Evolutionary conservation across 2,329 filamentous ascomycete genomes (phyloP).

Genomic region (Metarhizium sp.): DNA sequence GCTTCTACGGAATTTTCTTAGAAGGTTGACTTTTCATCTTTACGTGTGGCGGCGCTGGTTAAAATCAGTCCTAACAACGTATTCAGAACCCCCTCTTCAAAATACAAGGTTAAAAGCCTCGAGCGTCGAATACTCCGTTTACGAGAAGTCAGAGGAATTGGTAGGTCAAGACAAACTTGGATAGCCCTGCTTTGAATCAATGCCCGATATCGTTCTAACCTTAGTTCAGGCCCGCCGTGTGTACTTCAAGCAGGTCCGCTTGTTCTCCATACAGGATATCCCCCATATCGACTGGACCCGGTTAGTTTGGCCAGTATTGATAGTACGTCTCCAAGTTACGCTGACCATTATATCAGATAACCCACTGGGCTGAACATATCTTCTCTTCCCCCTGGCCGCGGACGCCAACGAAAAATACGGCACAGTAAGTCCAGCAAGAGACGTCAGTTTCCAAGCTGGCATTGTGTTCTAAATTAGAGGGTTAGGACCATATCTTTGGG

Average conservation of each 20-base stretch:
- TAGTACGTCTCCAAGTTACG: background rate
- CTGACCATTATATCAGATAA: conserved; percentile 24
- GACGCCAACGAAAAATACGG: conserved; percentile 33
- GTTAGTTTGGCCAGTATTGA: conserved; percentile 11
- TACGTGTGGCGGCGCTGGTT: background rate
- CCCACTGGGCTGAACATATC: conserved; percentile 53
- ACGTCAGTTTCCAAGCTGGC: background rate
- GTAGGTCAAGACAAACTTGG: conserved; percentile 22
- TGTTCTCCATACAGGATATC: conserved; percentile 20
- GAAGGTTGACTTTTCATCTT: conserved; percentile 27
- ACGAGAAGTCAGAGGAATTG: conserved; percentile 42
- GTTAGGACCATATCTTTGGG: conserved; percentile 37
- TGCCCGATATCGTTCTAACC: background rate
- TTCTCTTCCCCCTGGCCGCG: conserved; percentile 45
- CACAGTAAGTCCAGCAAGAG: conserved; percentile 22
- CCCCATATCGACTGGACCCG: conserved; percentile 12
- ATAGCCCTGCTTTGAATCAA: background rate
- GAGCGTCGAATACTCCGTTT: conserved; percentile 40
- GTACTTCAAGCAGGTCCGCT: conserved; percentile 23
- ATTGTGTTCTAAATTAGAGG: background rate
- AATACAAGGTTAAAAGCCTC: conserved; percentile 43
- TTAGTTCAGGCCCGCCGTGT: conserved; percentile 15
- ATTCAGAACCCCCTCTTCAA: conserved; percentile 37
- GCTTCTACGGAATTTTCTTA: conserved; percentile 39
- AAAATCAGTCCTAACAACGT: conserved; percentile 7